phyloP scores from a whole-genome alignment of 352 stramenopile species.

The Phytophthora litchii region DNA sequence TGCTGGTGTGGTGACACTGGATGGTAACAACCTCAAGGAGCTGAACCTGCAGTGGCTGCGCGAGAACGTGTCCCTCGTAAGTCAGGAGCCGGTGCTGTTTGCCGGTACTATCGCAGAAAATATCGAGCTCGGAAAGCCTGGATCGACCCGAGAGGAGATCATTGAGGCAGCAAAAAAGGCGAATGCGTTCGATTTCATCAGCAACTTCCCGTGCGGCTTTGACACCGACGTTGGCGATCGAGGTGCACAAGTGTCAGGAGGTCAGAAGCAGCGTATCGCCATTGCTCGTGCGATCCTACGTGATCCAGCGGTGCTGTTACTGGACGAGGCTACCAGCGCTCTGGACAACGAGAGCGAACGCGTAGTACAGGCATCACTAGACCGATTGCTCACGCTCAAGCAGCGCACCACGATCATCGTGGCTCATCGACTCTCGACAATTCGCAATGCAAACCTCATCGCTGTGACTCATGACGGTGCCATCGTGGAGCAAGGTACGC shows the following conservation, averaged over 20 bases:
- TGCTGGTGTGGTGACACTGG: slow-evolving; percentile 35
- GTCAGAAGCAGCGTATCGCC: slow-evolving; percentile 46
- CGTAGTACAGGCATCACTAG: slow-evolving; percentile 41
- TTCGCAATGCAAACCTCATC: slow-evolving; percentile 42
- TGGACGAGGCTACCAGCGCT: slow-evolving; percentile 44
- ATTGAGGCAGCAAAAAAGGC: slow-evolving; percentile 40
- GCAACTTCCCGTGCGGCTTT: slow-evolving; percentile 38
- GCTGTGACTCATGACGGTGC: slow-evolving; percentile 40
- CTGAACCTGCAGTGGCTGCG: slow-evolving; percentile 43
- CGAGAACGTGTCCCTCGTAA: slow-evolving; percentile 41
- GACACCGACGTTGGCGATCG: slow-evolving; percentile 43
- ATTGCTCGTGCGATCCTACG: slow-evolving; percentile 41
- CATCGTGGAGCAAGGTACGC: slow-evolving; percentile 43
- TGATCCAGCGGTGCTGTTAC: slow-evolving; percentile 36
- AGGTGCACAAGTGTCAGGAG: slow-evolving; percentile 40
- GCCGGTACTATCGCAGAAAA: slow-evolving; percentile 43
- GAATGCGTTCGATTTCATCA: slow-evolving; percentile 48
- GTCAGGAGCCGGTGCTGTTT: slow-evolving; percentile 44
- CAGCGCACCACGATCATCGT: slow-evolving; percentile 47
- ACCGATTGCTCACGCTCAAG: slow-evolving; percentile 38
- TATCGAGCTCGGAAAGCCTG: slow-evolving; percentile 42
- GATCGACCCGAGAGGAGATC: slow-evolving; percentile 40
- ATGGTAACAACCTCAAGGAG: slow-evolving; percentile 38
- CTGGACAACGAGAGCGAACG: slow-evolving; percentile 45
- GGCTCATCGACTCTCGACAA: slow-evolving; percentile 39